phyloP scores from a whole-genome alignment of 2,329 filamentous ascomycete species.

The Aspergillus phoenicis region DNA sequence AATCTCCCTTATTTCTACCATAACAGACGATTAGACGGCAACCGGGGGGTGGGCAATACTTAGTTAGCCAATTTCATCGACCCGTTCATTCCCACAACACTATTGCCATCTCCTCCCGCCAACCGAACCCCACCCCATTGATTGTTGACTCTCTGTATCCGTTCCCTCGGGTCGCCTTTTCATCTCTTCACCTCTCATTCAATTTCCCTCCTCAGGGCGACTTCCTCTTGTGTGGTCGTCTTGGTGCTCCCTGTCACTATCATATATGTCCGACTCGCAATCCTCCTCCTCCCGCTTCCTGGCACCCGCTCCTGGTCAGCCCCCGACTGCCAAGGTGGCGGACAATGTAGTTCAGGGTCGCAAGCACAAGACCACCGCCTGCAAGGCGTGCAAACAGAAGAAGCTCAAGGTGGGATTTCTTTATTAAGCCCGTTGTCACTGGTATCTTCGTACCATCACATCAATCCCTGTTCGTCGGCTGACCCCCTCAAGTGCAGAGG shows the following conservation, averaged over 20 bases:
- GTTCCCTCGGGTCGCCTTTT: not conserved
- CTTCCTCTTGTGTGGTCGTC: not conserved
- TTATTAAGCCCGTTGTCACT: not conserved
- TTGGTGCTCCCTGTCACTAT: not conserved
- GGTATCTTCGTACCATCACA: not conserved
- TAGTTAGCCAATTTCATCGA: too few species aligned
- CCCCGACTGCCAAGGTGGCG: slow-evolving; percentile 9
- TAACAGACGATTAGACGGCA: too few species aligned
- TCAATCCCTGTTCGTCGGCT: not conserved
- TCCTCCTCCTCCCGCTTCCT: slow-evolving; percentile 19
- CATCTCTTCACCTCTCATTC: not conserved
- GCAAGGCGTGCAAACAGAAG: slow-evolving; percentile 26
- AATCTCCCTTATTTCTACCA: too few species aligned
- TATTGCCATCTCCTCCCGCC: not conserved
- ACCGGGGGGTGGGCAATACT: too few species aligned
- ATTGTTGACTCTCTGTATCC: not conserved
- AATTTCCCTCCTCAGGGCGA: not conserved
- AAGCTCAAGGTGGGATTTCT: slow-evolving; percentile 25
- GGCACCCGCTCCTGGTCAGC: slow-evolving; percentile 19
- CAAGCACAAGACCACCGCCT: slow-evolving; percentile 30
- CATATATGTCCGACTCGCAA: slow-evolving; percentile 24
- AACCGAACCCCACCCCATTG: too few species aligned
- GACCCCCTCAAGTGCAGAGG: slow-evolving; percentile 28
- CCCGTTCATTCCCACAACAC: not conserved
- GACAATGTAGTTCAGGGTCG: slow-evolving; percentile 19